These are phyloP conservation scores for Fistulinella cinereoalba DNA, from an alignment of 1,284 basidiomycete genomes.

Conservation along the genomic window DNA sequence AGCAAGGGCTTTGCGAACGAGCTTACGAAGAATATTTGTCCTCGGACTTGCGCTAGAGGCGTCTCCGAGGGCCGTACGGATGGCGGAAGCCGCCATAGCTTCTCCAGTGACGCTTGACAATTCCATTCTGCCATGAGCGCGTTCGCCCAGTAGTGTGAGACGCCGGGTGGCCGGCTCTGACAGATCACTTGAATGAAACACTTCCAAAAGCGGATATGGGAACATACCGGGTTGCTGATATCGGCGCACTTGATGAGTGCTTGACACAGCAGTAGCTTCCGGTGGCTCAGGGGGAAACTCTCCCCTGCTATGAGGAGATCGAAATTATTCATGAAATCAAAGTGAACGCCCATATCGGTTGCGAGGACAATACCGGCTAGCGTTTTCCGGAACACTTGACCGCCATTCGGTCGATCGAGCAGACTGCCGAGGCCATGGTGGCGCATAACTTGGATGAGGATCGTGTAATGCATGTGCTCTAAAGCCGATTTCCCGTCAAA, in stretches of 20 bases:
- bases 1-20: constrained; percentile 82
- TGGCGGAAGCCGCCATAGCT: constrained; percentile 71
- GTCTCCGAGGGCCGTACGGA: constrained; percentile 64
- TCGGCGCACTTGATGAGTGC: constrained; percentile 94
- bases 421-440: constrained; percentile 73
- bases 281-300: constrained; percentile 40
- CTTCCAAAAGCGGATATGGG: constrained; percentile 4
- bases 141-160: constrained; percentile 88
- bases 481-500: constrained; percentile 88
- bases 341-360: constrained; percentile 92
- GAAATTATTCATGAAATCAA: constrained; percentile 77
- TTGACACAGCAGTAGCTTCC: constrained; percentile 79
- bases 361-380: constrained; percentile 80
- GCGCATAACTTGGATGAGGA: constrained; percentile 80
- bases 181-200: constrained; percentile 13
- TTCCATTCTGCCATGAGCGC: constrained; percentile 88
- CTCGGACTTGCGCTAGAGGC: constrained; percentile 73
- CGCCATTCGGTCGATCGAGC: constrained; percentile 51
- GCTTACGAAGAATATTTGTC: constrained; percentile 88
- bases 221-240: constrained; percentile 90
- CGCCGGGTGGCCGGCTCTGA: constrained; percentile 85
- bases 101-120: constrained; percentile 80
- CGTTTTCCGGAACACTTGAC: constrained; percentile 64
- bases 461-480: constrained; percentile 89
- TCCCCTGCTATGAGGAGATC: constrained; percentile 43